Base-by-base conservation (phyloP, 345 rosid species). In the Sonneratia alba region DNA sequence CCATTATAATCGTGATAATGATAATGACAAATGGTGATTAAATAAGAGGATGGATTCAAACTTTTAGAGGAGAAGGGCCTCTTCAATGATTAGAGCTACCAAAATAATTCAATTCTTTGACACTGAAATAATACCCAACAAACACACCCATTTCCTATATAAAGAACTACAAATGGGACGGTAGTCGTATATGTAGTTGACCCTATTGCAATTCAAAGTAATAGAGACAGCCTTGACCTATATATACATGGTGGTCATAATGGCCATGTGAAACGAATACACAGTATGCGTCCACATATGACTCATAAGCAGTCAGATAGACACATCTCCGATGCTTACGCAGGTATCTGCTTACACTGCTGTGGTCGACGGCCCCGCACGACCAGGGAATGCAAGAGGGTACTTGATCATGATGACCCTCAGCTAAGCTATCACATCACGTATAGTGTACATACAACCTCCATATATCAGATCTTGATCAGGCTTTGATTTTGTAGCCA, bases 351-450 rank as follows among this genome's bases (percentile, higher is more conserved):
- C 43, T 40, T 40, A 40, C 43, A 4, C 43, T 40, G 43, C 7
- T 4, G 7, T 8, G 9, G 43, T 40, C 5, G 5, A 8, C 43
- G 43, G 43, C 5, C 43, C 43, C 43, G 43, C 43, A 40, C 9
- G 43, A 4, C 43, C 43, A 40, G 5, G 43, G 43, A 40, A 40
- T 8, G 5, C 43, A 40, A 40, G 53, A 48, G 53, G 18, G 53
- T 48, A 3, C 27, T 22, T 19, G 32, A 7, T 59, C 49, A 71
- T 36, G 76, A 66, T 74, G 74, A 71, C 59, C 36, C 77, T 81
- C 78, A 79, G 87, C 82, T 87, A 79, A 79, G 85, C 82, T 8
- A 78, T 85, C 89, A 74, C 88, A 87, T 83, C 85, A 80, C 73
- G 77, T 79, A 56, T 56, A 19, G 7, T 22, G 7, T 59, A 59